These are phyloP conservation scores for Simmondsia chinensis DNA, from an alignment of 148 eudicot species.

Conservation along the genomic window DNA sequence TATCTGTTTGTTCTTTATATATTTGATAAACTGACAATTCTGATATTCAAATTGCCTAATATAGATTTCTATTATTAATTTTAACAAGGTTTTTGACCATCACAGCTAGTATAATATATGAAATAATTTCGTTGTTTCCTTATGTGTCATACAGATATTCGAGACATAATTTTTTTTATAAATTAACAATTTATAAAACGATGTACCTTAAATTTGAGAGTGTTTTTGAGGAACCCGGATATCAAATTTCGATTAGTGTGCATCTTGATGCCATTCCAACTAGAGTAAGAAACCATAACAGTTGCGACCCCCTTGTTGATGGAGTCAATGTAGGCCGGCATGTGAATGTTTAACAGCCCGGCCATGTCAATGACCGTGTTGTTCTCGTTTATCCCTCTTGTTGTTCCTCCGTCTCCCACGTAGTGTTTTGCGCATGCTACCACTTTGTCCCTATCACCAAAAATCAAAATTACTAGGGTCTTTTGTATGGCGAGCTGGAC, in stretches of 20 bases:
- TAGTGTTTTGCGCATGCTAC: constrained; percentile 29
- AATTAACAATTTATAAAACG: too few species aligned
- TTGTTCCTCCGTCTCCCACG: constrained; percentile 28
- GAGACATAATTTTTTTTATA: too few species aligned
- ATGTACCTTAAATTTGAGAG: constrained; percentile 28
- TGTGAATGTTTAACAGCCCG: constrained; percentile 21
- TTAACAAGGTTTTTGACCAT: too few species aligned
- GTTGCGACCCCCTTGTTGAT: constrained; percentile 23
- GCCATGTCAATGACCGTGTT: constrained; percentile 15
- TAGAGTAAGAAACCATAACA: constrained; percentile 25
- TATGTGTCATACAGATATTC: too few species aligned
- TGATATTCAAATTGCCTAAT: too few species aligned
- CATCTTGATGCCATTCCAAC: constrained; percentile 26
- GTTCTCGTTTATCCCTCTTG: constrained; percentile 14
- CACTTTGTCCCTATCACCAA: constrained; percentile 15
- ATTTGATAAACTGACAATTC: too few species aligned
- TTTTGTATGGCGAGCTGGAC: background rate
- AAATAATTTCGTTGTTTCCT: too few species aligned
- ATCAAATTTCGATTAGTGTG: constrained; percentile 19
- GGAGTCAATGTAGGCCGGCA: constrained; percentile 29
- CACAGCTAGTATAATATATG: too few species aligned
- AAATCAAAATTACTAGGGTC: background rate
- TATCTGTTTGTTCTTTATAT: too few species aligned
- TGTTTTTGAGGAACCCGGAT: constrained; percentile 22
- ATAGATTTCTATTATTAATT: too few species aligned